Conservation (phyloP, 2,329 filamentous ascomycete species). For the Neurospora sp. region DNA sequence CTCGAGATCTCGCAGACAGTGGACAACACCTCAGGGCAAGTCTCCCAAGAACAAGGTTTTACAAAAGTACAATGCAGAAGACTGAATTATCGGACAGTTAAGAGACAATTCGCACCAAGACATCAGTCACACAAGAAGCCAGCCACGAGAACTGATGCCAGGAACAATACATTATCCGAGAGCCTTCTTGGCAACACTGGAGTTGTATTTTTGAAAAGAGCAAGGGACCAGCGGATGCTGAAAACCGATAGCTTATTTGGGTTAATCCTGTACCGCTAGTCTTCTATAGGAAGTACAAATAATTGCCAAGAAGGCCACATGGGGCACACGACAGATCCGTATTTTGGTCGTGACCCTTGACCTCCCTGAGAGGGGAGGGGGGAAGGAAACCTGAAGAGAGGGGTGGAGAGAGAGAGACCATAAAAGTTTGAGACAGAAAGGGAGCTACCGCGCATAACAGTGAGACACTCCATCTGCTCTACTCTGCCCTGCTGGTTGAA, state of each 20-base stretch:
- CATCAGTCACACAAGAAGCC: not conserved
- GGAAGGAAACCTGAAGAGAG: not conserved
- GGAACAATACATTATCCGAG: not conserved
- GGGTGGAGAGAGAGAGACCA: not conserved
- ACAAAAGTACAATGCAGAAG: not conserved
- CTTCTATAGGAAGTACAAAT: not conserved
- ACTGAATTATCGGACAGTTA: not conserved
- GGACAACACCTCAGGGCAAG: not conserved
- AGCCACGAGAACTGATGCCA: not conserved
- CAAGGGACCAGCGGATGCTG: not conserved
- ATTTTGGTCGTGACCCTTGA: not conserved
- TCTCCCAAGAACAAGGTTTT: not conserved
- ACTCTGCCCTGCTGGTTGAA: not conserved
- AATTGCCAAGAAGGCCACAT: not conserved
- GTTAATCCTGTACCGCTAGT: not conserved
- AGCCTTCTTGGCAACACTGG: not conserved
- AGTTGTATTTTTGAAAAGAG: not conserved
- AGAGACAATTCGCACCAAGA: not conserved
- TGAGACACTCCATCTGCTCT: not conserved
- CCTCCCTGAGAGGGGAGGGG: not conserved
- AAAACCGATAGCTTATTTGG: not conserved
- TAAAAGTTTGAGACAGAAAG: not conserved
- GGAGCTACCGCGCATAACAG: not conserved
- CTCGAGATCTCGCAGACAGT: not conserved
- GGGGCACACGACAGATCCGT: not conserved